Conservation (phyloP, 306 rosid genomes). For the Abrus pulchellus region DNA sequence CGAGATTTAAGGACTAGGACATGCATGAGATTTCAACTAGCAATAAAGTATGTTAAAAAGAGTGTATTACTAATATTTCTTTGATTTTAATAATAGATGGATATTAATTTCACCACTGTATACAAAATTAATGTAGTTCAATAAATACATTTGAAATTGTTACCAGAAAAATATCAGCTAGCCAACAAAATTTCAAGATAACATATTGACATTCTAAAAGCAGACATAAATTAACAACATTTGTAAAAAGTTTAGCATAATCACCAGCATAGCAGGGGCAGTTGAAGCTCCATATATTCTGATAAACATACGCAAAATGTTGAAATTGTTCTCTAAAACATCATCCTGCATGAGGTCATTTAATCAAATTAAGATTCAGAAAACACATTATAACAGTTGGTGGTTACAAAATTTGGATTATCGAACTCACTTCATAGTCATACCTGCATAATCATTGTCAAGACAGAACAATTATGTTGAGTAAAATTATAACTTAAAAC, state of each 20-base stretch:
- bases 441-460: conserved; percentile 65
- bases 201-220: conserved; percentile 22
- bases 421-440: conserved; percentile 87
- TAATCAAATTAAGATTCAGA: conserved; percentile 36
- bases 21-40: neutral
- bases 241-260: conserved; percentile 45
- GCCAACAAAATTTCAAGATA: neutral
- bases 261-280: conserved; percentile 84
- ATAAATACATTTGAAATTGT: conserved; percentile 16
- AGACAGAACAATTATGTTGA: conserved; percentile 51
- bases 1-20: neutral
- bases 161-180: conserved; percentile 13
- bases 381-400: conserved; percentile 1
- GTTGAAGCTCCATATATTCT: conserved; percentile 75
- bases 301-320: conserved; percentile 87
- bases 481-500: conserved; percentile 50
- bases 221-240: conserved; percentile 26
- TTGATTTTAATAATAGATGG: conserved; percentile 2
- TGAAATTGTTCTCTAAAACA: conserved; percentile 87
- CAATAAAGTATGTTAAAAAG: neutral
- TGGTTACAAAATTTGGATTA: conserved; percentile 27
- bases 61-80: neutral
- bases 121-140: neutral
- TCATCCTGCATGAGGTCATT: conserved; percentile 73
- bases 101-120: conserved; percentile 7